phyloP scores from a whole-genome alignment of 2,329 filamentous ascomycete species.

The Chalaropsis ovoidea region DNA sequence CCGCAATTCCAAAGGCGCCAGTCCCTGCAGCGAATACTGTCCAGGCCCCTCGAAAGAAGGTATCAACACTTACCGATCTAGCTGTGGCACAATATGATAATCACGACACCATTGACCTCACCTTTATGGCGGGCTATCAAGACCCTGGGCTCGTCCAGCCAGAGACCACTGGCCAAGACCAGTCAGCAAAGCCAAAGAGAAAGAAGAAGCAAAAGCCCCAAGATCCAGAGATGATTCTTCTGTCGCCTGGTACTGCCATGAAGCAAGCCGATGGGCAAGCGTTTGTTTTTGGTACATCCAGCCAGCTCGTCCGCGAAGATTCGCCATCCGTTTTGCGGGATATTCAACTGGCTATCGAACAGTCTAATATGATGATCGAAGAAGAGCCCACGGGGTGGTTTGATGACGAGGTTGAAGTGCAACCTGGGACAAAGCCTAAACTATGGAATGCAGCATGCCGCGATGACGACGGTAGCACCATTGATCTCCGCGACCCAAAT shows the following conservation, averaged over 20 bases:
- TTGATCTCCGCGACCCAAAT: slow-evolving; percentile 39
- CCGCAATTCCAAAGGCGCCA: not conserved
- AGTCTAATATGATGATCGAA: slow-evolving; percentile 39
- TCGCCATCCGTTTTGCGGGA: slow-evolving; percentile 56
- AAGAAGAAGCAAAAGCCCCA: slow-evolving; percentile 34
- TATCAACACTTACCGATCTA: slow-evolving; percentile 22
- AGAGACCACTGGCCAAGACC: slow-evolving; percentile 27
- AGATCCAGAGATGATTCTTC: slow-evolving; percentile 36
- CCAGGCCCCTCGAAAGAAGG: slow-evolving; percentile 22
- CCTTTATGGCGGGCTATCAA: slow-evolving; percentile 23
- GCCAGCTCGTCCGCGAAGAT: slow-evolving; percentile 65
- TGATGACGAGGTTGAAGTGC: slow-evolving; percentile 5
- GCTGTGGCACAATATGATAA: slow-evolving; percentile 24
- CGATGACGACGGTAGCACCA: slow-evolving; percentile 45
- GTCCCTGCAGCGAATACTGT: slow-evolving; percentile 3
- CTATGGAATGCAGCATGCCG: slow-evolving; percentile 65
- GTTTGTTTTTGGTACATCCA: slow-evolving; percentile 77
- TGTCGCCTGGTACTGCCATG: slow-evolving; percentile 60
- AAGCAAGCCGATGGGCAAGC: slow-evolving; percentile 58
- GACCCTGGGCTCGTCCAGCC: slow-evolving; percentile 19
- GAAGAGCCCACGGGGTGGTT: slow-evolving; percentile 16
- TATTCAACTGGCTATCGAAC: slow-evolving; percentile 50
- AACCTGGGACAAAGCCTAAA: slow-evolving; percentile 30
- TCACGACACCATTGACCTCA: slow-evolving; percentile 20
- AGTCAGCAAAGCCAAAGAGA: slow-evolving; percentile 25